phyloP scores from a whole-genome alignment of 2,329 filamentous ascomycete genomes.

The Neofusicoccum parvum region DNA sequence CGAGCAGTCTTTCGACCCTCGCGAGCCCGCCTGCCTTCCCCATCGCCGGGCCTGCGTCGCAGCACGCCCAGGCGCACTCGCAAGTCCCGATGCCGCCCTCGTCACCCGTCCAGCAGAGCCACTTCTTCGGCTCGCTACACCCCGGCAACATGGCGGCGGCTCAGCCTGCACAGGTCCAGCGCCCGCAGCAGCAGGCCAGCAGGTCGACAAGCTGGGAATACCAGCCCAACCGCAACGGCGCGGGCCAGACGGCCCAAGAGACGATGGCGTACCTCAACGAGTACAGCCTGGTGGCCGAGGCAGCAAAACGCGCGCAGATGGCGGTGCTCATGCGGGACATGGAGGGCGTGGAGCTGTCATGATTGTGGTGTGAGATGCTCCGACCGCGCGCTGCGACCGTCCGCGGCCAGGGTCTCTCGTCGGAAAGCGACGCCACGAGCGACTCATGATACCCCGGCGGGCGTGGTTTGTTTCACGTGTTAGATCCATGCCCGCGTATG shows the following conservation, averaged over 20 bases:
- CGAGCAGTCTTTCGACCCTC: constrained; percentile 46
- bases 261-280: constrained; percentile 72
- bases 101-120: constrained; percentile 36
- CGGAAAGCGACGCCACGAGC: neutral
- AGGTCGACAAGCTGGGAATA: constrained; percentile 33
- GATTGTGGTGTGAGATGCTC: constrained; percentile 19
- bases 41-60: constrained; percentile 22
- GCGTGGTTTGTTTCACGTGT: neutral
- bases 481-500: constrained; percentile 1
- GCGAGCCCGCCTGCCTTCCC: constrained; percentile 25
- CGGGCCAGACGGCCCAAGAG: constrained; percentile 43
- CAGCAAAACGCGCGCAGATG: constrained; percentile 90
- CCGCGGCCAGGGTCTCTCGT: neutral
- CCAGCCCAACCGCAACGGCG: constrained; percentile 36
- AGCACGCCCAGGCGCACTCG: constrained; percentile 4
- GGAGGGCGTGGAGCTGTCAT: constrained; percentile 65
- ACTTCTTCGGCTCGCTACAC: constrained; percentile 34
- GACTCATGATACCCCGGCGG: neutral
- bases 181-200: constrained; percentile 23
- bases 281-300: constrained; percentile 85
- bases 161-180: constrained; percentile 32
- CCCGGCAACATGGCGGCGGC: constrained; percentile 22
- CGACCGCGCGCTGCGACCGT: neutral
- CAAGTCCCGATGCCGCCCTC: constrained; percentile 32
- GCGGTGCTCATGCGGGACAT: constrained; percentile 86